Evolutionary conservation across 2,329 filamentous ascomycete genomes (phyloP).

Genomic region (Hymenoscyphus albidus): DNA sequence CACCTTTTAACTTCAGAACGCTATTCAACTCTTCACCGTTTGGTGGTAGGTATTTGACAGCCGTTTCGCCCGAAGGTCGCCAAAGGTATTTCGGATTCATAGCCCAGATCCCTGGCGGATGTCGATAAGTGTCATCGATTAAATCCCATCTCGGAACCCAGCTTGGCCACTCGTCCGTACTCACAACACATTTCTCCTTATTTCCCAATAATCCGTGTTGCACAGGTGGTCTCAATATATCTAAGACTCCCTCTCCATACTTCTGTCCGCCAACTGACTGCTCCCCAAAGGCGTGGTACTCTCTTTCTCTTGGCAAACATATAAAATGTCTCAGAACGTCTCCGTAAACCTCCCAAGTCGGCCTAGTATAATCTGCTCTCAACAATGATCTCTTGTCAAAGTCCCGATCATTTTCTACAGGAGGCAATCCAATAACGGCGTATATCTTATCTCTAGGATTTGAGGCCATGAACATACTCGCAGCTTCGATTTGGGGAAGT

Average conservation of each 20-base stretch:
- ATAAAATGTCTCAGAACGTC: slow-evolving; percentile 6
- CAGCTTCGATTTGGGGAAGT: background rate
- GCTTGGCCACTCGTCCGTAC: background rate
- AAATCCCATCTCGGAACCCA: slow-evolving; percentile 9
- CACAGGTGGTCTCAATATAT: slow-evolving; percentile 5
- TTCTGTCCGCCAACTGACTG: background rate
- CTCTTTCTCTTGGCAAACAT: background rate
- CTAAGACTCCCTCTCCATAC: slow-evolving; percentile 7
- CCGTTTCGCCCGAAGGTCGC: background rate
- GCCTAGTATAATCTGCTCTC: slow-evolving; percentile 2
- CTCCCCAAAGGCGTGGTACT: background rate
- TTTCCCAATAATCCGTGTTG: background rate
- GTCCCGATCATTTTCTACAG: background rate
- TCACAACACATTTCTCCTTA: slow-evolving; percentile 1
- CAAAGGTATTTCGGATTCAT: slow-evolving; percentile 3
- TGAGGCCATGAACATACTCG: background rate
- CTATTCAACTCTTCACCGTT: background rate
- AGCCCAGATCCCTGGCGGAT: background rate
- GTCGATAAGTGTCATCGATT: background rate
- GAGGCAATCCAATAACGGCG: background rate
- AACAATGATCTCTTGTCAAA: slow-evolving; percentile 1
- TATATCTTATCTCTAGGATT: slow-evolving; percentile 7
- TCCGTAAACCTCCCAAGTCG: slow-evolving; percentile 3
- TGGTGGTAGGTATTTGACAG: background rate
- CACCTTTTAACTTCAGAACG: background rate